Percentiles rank a stretch among this genome's conserved stretches.
Conservation (phyloP, 257 asterid species). For the Nicotiana sylvestris region DNA sequence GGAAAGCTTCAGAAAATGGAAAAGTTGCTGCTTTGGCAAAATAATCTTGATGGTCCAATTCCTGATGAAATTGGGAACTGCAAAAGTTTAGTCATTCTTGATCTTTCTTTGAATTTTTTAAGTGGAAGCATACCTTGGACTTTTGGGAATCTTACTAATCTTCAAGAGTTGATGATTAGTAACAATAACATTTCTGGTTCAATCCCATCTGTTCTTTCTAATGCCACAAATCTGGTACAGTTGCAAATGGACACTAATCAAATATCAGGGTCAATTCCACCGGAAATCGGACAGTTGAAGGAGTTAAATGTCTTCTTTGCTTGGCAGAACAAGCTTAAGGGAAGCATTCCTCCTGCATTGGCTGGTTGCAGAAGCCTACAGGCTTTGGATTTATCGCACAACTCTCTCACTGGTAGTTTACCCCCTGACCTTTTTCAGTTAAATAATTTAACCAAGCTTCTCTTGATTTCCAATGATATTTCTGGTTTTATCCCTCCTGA, state of each 20-base stretch:
- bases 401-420: slow-evolving; percentile 54
- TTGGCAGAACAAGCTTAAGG: slow-evolving; percentile 77
- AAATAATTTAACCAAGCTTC: slow-evolving; percentile 58
- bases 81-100: slow-evolving; percentile 41
- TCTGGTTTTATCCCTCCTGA: slow-evolving; percentile 67
- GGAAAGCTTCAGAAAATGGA: slow-evolving; percentile 68
- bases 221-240: slow-evolving; percentile 53
- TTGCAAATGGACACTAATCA: slow-evolving; percentile 68
- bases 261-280: slow-evolving; percentile 56
- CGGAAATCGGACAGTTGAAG: slow-evolving; percentile 48
- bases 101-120: slow-evolving; percentile 50
- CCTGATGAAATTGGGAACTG: slow-evolving; percentile 63
- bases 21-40: slow-evolving; percentile 64
- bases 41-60: slow-evolving; percentile 46
- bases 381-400: slow-evolving; percentile 65
- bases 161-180: slow-evolving; percentile 71
- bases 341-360: slow-evolving; percentile 53
- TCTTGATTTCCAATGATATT: slow-evolving; percentile 53
- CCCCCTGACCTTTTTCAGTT: slow-evolving; percentile 57
- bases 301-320: slow-evolving; percentile 61
- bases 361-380: slow-evolving; percentile 67
- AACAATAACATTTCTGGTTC: slow-evolving; percentile 73
- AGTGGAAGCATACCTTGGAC: slow-evolving; percentile 53
- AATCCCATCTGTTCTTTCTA: slow-evolving; percentile 61
- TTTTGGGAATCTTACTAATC: slow-evolving; percentile 52